A percentile compares a stretch with the other conserved stretches of the same genome.
Evolutionary conservation across 441 rosid genomes (phyloP).

Genomic region (Pelargonium australe): DNA sequence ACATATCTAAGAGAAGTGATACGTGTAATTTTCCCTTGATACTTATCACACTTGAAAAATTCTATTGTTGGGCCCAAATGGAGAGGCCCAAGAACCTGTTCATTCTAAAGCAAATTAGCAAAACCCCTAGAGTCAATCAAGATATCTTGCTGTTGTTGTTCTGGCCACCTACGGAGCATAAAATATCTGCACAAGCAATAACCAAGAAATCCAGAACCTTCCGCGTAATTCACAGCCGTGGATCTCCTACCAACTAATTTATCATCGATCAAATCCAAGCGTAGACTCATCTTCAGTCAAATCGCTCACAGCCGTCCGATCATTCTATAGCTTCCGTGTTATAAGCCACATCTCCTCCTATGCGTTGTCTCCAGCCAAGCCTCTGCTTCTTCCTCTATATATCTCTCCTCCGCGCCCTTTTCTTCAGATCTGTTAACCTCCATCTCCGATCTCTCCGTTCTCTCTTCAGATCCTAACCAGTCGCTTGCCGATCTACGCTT

Average conservation of each 20-base stretch:
- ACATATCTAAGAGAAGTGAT: too few species aligned
- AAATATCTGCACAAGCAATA: not conserved
- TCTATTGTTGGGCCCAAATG: too few species aligned
- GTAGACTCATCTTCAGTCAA: not conserved
- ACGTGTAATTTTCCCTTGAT: too few species aligned
- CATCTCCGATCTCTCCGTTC: not conserved
- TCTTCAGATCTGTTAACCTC: not conserved
- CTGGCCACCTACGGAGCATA: not conserved
- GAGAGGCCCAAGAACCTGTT: too few species aligned
- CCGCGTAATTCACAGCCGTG: constrained; percentile 1
- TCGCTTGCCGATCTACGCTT: not conserved
- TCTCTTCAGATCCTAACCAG: too few species aligned
- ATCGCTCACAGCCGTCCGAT: not conserved
- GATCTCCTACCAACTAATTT: constrained; percentile 1
- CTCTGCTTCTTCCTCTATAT: not conserved
- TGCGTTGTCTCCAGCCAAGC: not conserved
- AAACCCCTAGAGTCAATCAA: too few species aligned
- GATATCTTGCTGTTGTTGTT: too few species aligned
- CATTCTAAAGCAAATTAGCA: too few species aligned
- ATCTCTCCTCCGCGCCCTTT: not conserved
- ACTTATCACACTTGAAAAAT: too few species aligned
- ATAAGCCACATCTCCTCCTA: not conserved
- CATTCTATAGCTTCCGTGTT: not conserved
- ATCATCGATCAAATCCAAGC: constrained; percentile 13
- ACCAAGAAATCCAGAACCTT: not conserved